Evolutionary conservation across 768 basidiomycete genomes (phyloP).

Genomic region (Saitozyma podzolica): DNA sequence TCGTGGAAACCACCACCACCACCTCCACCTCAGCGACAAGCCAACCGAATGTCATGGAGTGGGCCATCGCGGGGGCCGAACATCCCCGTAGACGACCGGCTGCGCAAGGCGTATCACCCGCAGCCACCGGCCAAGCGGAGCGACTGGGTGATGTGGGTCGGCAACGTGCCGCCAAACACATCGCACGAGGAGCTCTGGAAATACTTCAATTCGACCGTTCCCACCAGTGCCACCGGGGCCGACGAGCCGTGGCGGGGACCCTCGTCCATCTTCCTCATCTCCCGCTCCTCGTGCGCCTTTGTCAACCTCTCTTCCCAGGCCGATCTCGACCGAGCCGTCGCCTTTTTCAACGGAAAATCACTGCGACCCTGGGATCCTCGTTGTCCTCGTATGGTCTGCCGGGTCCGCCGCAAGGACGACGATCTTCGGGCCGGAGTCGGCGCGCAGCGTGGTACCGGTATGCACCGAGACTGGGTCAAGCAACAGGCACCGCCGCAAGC

Average conservation of each 20-base stretch:
- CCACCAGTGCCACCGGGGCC: conserved; percentile 6
- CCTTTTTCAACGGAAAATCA: conserved; percentile 68
- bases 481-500: conserved; percentile 41
- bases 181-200: conserved; percentile 80
- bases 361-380: conserved; percentile 70
- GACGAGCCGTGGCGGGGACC: conserved; percentile 60
- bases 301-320: conserved; percentile 75
- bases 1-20: not conserved
- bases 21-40: not conserved
- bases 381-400: conserved; percentile 78
- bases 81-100: conserved; percentile 22
- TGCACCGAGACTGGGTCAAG: conserved; percentile 80
- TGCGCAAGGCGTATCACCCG: conserved; percentile 50
- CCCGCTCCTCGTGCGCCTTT: conserved; percentile 93
- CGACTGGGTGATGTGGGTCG: conserved; percentile 96
- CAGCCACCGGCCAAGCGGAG: conserved; percentile 63
- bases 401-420: conserved; percentile 75
- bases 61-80: conserved; percentile 16
- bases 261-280: conserved; percentile 83
- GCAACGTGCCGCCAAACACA: conserved; percentile 77
- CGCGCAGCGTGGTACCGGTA: conserved; percentile 78
- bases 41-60: conserved; percentile 26
- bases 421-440: conserved; percentile 88
- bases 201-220: conserved; percentile 65
- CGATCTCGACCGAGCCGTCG: conserved; percentile 67